Base-by-base conservation (phyloP, 2,329 filamentous ascomycete species). In the Ciborinia camelliae region DNA sequence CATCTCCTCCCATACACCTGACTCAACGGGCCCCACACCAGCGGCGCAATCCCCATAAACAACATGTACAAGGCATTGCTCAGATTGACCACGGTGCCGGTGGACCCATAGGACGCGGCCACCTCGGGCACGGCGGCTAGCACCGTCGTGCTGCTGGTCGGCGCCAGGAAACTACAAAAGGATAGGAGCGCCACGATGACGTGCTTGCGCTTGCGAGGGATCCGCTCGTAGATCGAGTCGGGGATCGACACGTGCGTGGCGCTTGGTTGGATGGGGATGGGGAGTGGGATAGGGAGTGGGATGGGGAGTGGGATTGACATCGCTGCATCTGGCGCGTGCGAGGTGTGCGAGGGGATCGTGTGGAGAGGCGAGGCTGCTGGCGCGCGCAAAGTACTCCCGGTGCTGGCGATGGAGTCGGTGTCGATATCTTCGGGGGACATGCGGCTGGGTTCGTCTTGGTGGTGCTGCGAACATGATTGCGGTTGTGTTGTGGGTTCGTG, bases 21-120 rank as follows among this genome's bases (percentile, higher is more conserved):
- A 68, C 87, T 90, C 66, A 91, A 78, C 0, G 90, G 90, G 0
- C 90, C 89, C 83, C 88, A 93, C 62, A 92, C 82, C 12, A 87
- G 82, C 1, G 89, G 86, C 18, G 82, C 84, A 5, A 91, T 64
- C 0, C 88, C 90, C 89, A 92, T 93, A 70, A 88, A 86, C 5
- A 88, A 75, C 79, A 91, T 82, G 70, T 91, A 91, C n/a, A 89
- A 76, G 0, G 90, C 90, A 76, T 93, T 94, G 72, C 84, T 88
- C 52, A 90, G 76, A 73, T 91, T 90, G 74, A 93, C 86, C 64
- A 92, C 82, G 12, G 83, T 84, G 6, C 87, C 88, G 0, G 84
- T 89, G 0, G 88, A 91, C 47, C 79, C 68, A 73, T 84, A 91
- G 9, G 84, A 86, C 4, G 74, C 75, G 1, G 89, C 89, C 6